Base-by-base conservation (phyloP, 1,284 basidiomycete genomes). In the Marasmius sp. region DNA sequence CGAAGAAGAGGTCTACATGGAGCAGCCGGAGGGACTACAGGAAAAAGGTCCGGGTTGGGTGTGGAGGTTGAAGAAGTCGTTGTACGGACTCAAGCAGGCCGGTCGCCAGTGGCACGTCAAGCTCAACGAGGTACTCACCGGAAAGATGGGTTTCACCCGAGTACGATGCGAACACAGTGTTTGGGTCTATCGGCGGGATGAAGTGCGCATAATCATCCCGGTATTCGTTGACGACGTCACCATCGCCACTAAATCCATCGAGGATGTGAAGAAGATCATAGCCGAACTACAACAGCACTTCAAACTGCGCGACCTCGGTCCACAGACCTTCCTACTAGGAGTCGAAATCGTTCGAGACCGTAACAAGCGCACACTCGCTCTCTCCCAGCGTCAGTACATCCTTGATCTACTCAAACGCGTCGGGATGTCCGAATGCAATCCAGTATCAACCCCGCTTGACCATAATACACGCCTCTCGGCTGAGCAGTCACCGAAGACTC, bases 11-110 rank as follows among this genome's bases (percentile, higher is more conserved):
- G 55, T 68, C 7, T 69, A 67, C 51, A 69, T 70, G 61, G 56
- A 55, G 6, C 66, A 67, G 16, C 64, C 68, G 1, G 59, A 63
- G 9, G 69, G 69, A 8, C 69, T 68, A 22, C 48, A 54, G 9
- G 43, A 63, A 69, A 6, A 43, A 62, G 45, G 69, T n/a, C n/a
- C 49, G 2, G 39, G 48, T 6, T 43, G 43, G 14, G 48, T 50
- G 3, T 68, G 64, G 41, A 14, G 22, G 39, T 43, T 59, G 16
- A 41, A 33, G 34, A 59, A 27, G 45, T 49, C 61, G 14, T 22
- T 74, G 0, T 75, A 74, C 63, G 69, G 72, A 0, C 64, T 75
- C 14, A 71, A 74, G 56, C 73, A 76, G 58, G 67, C 63, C 12
- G 67, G 71, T 9, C 65, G 65, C 3, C 45, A 64, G 6, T 76